Evolutionary conservation across 1,284 basidiomycete species (phyloP).

Genomic region (Inonotus hispidus): DNA sequence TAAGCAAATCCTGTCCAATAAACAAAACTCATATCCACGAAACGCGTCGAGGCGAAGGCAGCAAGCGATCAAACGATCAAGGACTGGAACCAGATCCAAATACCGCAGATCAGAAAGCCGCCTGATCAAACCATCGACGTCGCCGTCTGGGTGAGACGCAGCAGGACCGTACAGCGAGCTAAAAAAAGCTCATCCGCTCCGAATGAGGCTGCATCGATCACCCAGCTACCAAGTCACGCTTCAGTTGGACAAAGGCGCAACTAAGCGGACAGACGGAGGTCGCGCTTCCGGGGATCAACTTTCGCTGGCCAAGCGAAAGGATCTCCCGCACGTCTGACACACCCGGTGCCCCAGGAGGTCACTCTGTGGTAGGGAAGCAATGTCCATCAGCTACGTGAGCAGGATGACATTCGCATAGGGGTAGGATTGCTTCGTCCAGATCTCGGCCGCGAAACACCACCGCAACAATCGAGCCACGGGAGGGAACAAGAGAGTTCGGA

Average conservation of each 20-base stretch:
- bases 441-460: background rate
- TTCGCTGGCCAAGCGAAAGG: conserved; percentile 14
- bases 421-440: background rate
- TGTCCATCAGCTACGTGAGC: too few relatives aligned
- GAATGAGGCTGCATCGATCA: background rate
- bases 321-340: conserved; percentile 7
- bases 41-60: background rate
- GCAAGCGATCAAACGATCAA: background rate
- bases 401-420: too few relatives aligned
- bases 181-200: background rate
- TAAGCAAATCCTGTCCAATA: background rate
- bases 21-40: background rate
- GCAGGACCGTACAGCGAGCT: background rate
- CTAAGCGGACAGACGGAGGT: conserved; percentile 3
- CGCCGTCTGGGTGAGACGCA: background rate
- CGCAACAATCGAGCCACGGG: background rate
- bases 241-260: background rate
- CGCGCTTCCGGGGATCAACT: background rate
- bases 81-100: background rate
- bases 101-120: background rate
- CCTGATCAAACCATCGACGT: background rate
- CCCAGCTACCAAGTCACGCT: background rate
- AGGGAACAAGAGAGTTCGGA: conserved; percentile 5
- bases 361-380: background rate
- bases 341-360: background rate